phyloP scores from a whole-genome alignment of 164 flowering plant species.

The Nelumbo lutea region DNA sequence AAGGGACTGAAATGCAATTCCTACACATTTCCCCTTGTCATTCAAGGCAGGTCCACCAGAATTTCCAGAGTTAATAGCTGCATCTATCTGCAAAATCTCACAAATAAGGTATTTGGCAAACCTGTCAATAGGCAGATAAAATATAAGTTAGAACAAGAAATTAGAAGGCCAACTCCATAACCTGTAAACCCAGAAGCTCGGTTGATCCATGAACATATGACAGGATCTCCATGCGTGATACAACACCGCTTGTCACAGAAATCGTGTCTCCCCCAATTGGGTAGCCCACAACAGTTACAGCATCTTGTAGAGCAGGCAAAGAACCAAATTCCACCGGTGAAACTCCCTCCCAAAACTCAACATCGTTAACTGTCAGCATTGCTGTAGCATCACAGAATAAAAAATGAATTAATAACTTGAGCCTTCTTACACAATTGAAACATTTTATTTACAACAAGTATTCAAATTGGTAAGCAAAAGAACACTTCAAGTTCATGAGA shows the following conservation, averaged over 20 bases:
- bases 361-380: conserved; percentile 84
- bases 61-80: conserved; percentile 98
- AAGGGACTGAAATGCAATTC: conserved; percentile 98
- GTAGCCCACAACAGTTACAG: conserved; percentile 97
- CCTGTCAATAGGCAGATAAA: background rate
- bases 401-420: conserved; percentile 5
- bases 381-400: conserved; percentile 43
- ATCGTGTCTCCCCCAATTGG: conserved; percentile 99
- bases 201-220: conserved; percentile 97
- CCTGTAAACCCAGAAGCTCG: conserved; percentile 97
- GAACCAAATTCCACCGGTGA: conserved; percentile 85
- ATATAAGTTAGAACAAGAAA: background rate
- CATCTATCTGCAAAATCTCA: conserved; percentile 74
- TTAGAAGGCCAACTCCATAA: conserved; percentile 16
- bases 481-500: too few relatives aligned
- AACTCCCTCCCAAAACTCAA: conserved; percentile 95
- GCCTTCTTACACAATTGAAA: background rate
- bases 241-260: conserved; percentile 99
- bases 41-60: conserved; percentile 99
- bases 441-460: too few relatives aligned
- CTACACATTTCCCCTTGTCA: conserved; percentile 90
- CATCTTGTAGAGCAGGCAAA: conserved; percentile 94
- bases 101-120: background rate
- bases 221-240: conserved; percentile 94
- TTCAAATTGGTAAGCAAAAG: too few relatives aligned